A percentile compares a stretch with the other conserved stretches of the same genome.
phyloP scores from a whole-genome alignment of 345 rosid species.

The Aegle marmelos region DNA sequence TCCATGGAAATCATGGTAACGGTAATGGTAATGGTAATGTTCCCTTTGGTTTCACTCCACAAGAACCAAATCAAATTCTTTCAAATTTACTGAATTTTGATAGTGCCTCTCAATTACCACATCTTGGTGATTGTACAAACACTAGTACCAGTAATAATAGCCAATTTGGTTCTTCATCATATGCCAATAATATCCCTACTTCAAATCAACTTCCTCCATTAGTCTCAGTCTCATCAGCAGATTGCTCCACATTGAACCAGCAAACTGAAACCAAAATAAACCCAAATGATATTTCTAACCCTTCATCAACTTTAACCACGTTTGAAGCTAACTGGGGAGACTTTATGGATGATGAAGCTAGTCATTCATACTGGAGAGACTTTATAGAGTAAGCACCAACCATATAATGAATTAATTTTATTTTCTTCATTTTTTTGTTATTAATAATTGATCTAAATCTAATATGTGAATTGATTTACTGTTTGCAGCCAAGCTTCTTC shows the following conservation, averaged over 20 bases:
- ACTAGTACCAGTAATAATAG: not conserved
- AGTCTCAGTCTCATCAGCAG: constrained; percentile 41
- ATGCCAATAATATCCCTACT: not conserved
- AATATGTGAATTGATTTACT: not conserved
- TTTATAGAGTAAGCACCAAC: constrained; percentile 46
- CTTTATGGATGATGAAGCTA: constrained; percentile 47
- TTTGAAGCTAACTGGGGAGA: constrained; percentile 46
- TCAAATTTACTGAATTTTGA: constrained; percentile 27
- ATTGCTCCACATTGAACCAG: constrained; percentile 20
- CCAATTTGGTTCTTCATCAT: constrained; percentile 23
- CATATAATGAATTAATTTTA: too few species aligned
- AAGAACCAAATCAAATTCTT: constrained; percentile 28
- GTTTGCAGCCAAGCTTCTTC: constrained; percentile 52
- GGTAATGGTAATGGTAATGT: constrained; percentile 19
- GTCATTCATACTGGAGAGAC: constrained; percentile 55
- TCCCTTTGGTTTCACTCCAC: constrained; percentile 25
- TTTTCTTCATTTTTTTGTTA: not conserved
- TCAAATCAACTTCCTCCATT: constrained; percentile 39
- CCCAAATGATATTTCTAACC: constrained; percentile 38
- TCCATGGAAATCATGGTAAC: not conserved
- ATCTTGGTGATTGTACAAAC: constrained; percentile 14
- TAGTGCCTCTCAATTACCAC: constrained; percentile 10
- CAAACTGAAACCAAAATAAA: constrained; percentile 10
- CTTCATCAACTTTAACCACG: constrained; percentile 51
- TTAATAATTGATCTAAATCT: not conserved